phyloP scores from a whole-genome alignment of 495 filamentous ascomycete species.

The Penicillium macrosclerotiorum region DNA sequence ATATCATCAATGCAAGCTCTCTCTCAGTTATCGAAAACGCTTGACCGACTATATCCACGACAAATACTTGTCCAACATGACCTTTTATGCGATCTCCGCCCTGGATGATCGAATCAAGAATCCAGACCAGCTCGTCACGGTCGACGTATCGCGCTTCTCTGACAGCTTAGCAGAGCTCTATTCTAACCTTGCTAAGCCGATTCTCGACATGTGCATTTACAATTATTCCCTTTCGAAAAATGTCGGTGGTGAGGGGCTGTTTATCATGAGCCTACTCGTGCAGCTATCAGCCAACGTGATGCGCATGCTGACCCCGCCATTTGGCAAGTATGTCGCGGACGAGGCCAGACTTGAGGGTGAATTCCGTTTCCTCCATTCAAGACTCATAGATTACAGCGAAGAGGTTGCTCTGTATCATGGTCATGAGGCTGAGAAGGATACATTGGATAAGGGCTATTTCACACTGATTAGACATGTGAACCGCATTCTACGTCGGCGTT shows the following conservation, averaged over 20 bases:
- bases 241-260: conserved; percentile 89
- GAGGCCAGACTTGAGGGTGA: conserved; percentile 93
- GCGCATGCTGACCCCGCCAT: conserved; percentile 94
- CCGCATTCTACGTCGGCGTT: conserved; percentile 79
- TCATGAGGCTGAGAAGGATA: conserved; percentile 96
- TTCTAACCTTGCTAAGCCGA: conserved; percentile 93
- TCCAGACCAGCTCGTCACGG: conserved; percentile 93
- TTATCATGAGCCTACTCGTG: conserved; percentile 91
- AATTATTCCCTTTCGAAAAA: conserved; percentile 89
- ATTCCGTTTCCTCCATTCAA: conserved; percentile 91
- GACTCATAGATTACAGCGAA: conserved; percentile 92
- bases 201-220: conserved; percentile 94
- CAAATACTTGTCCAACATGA: conserved; percentile 92
- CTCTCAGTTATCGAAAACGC: conserved; percentile 86
- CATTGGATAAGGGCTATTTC: conserved; percentile 96
- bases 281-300: conserved; percentile 91
- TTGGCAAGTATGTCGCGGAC: conserved; percentile 96
- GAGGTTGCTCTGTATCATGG: conserved; percentile 91
- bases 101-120: conserved; percentile 98
- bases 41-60: conserved; percentile 91
- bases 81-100: conserved; percentile 93
- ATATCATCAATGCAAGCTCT: conserved; percentile 94
- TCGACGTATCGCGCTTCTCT: conserved; percentile 94
- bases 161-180: conserved; percentile 94
- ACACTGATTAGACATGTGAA: conserved; percentile 99